Evolutionary conservation across 805 yeast genomes (phyloP), one percentile per base, ranked within the genome.

Genomic region (Scheffersomyces amazonensis): DNA sequence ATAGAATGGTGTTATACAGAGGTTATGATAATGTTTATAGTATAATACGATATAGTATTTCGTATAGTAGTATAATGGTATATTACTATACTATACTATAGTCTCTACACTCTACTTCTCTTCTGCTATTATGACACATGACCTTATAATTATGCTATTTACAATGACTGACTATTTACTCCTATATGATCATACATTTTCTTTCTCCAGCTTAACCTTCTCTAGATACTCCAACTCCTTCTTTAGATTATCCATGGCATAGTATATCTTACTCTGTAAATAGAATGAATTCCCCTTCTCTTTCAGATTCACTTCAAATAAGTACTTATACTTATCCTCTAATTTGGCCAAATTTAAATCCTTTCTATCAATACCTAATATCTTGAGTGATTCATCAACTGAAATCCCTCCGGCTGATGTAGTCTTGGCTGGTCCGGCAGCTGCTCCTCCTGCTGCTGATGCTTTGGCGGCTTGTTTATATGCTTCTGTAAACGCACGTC

Each of bases 221-320:
- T 78, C 75, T 41, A 76, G 60, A 43, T 71, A 80, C 40, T 81
- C 80, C 34, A 88, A 52, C 60, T 93, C 98, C 54, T 80, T 78
- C 59, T 83, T 81, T 49, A 93, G 69, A 44, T 96, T 75, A 60
- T 93, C 98, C 78, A 89, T 86, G 17, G 99, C 97, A 62, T 96
- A 78, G 62, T 79, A 89, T 17, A 93, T 91, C 66, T 93, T 93
- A 37, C 93, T 82, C 58, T 93, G 99, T 36, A 93, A 59, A 56
- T 91, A 93, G 58, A 93, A 91, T 30, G 96, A 85, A 31, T 96
- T 96, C n/a, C 96, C 96, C 62, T 89, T 88, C 44, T 90, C 97
- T 61, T 87, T 88, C 20, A 93, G 78, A 67, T 93, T 93, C 39
- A 88, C 86, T 34, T 86, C 87, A 50, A 90, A 93, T 49, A 93